These are phyloP conservation scores for Boletus reticulatus DNA, from an alignment of 768 basidiomycete species.

Conservation along the genomic window DNA sequence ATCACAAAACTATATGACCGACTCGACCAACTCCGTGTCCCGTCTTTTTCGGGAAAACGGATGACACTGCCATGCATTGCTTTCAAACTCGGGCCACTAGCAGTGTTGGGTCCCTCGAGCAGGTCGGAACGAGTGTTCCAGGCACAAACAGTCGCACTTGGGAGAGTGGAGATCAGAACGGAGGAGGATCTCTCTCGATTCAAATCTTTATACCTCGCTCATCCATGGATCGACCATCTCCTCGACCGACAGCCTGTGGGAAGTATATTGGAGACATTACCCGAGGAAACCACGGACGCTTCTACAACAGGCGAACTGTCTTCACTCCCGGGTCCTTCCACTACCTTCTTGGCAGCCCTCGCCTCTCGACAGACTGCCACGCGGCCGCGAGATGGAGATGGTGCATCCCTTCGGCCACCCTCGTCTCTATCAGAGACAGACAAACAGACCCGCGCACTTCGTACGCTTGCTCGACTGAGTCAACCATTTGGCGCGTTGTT, in stretches of 20 bases:
- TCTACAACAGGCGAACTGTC: not conserved
- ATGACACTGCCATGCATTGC: not conserved
- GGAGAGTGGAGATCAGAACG: not conserved
- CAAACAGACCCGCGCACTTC: too few relatives aligned
- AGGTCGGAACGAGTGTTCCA: not conserved
- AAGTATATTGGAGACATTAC: not conserved
- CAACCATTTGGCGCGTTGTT: too few relatives aligned
- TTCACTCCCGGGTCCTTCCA: too few relatives aligned
- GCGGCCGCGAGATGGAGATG: too few relatives aligned
- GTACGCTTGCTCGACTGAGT: too few relatives aligned
- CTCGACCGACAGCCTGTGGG: not conserved
- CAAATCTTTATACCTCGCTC: not conserved
- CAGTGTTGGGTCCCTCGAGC: not conserved
- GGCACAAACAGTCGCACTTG: not conserved
- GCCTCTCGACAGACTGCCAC: too few relatives aligned
- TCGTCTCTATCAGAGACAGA: too few relatives aligned
- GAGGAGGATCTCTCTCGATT: not conserved
- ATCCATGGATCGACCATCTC: not conserved
- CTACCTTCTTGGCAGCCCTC: too few relatives aligned
- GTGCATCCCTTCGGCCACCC: too few relatives aligned
- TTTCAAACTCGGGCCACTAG: not conserved
- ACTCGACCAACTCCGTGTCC: not conserved
- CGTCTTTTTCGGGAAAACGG: not conserved
- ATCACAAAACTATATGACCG: not conserved
- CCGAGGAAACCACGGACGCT: not conserved